Percentiles rank a stretch among this genome's conserved stretches.
Conservation (phyloP, 2,329 filamentous ascomycete genomes). For the Neofusicoccum kwambonambiense region DNA sequence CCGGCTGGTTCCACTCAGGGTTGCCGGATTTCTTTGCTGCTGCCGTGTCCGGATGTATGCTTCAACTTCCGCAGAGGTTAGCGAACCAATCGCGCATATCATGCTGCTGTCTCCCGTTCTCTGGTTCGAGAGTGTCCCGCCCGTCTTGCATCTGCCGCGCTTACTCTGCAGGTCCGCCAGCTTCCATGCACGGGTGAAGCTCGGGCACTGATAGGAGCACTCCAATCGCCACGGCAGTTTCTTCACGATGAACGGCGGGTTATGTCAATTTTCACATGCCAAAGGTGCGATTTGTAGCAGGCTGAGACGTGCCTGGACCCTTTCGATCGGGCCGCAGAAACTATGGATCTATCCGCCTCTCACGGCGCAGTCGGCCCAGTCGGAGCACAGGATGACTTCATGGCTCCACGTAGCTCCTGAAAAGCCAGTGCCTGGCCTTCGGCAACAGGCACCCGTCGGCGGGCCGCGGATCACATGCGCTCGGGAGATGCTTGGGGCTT, state of each 20-base stretch:
- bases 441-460: neutral
- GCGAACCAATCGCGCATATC: neutral
- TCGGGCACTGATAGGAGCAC: neutral
- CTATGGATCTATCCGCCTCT: conserved; percentile 7
- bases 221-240: too few species aligned
- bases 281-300: neutral
- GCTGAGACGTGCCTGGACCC: neutral
- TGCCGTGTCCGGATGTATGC: neutral
- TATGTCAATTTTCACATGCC: conserved; percentile 5
- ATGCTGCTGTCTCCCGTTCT: too few species aligned
- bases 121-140: neutral
- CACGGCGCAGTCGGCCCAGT: neutral
- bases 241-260: neutral
- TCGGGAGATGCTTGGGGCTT: neutral
- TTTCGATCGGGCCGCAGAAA: neutral
- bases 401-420: neutral
- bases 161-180: neutral
- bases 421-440: neutral
- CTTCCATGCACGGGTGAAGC: neutral
- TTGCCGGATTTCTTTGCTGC: neutral
- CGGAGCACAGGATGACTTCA: neutral
- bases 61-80: neutral
- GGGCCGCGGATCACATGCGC: neutral
- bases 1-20: neutral
- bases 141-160: neutral